A percentile compares a stretch with the other conserved stretches of the same genome.
phyloP scores from a whole-genome alignment of 495 filamentous ascomycete species.

The Beverwykella pulmonaria region DNA sequence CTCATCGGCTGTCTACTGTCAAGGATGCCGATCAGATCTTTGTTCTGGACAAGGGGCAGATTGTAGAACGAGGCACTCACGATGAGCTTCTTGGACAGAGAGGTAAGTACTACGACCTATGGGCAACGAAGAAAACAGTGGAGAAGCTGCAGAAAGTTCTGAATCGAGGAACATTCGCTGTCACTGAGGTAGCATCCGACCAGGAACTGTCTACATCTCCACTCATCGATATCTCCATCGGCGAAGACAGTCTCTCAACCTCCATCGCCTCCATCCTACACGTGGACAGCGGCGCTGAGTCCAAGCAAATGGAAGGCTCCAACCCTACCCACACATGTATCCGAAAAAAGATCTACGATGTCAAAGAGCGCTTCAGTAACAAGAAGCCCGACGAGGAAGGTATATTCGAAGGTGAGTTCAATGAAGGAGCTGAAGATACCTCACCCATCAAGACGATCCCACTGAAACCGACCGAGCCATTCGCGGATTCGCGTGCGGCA shows the following conservation, averaged over 20 bases:
- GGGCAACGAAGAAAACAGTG: slow-evolving; percentile 23
- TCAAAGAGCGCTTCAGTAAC: neutral
- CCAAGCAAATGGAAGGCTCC: neutral
- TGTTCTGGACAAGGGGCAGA: slow-evolving; percentile 65
- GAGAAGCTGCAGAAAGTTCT: slow-evolving; percentile 5
- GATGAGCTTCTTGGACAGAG: slow-evolving; percentile 52
- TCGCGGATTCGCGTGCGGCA: neutral
- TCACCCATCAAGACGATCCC: neutral
- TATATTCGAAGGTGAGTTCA: neutral
- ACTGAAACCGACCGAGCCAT: slow-evolving; percentile 5
- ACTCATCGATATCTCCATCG: neutral
- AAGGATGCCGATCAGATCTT: slow-evolving; percentile 71
- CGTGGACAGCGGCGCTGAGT: neutral
- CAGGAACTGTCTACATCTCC: neutral
- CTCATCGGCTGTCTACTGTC: slow-evolving; percentile 69
- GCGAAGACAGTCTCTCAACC: neutral
- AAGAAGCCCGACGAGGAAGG: neutral
- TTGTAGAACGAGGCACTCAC: slow-evolving; percentile 67
- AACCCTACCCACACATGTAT: neutral
- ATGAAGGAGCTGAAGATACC: slow-evolving; percentile 9
- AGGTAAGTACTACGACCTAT: slow-evolving; percentile 34
- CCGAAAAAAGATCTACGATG: slow-evolving; percentile 1
- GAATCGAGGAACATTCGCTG: neutral
- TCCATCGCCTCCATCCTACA: neutral
- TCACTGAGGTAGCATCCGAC: neutral